Percentiles rank a stretch among this genome's conserved stretches.
Conservation (phyloP, 257 asterid genomes). For the Scutellaria galericulata region DNA sequence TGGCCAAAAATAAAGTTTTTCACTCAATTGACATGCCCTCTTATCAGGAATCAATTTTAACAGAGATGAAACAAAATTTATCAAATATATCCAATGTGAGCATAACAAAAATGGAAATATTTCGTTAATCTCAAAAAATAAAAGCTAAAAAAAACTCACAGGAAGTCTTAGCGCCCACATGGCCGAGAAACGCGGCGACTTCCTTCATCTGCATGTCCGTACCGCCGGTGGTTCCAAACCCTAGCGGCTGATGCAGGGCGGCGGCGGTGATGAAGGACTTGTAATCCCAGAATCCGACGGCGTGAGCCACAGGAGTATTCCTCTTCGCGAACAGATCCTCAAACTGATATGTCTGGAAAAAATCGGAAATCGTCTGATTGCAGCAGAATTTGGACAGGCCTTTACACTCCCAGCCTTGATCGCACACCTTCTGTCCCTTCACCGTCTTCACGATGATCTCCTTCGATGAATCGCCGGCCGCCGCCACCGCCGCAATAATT, state of each 20-base stretch:
- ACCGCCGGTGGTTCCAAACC: slow-evolving; percentile 91
- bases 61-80: too few relatives aligned
- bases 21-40: too few relatives aligned
- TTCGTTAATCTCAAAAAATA: too few relatives aligned
- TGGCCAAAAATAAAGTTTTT: too few relatives aligned
- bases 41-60: too few relatives aligned
- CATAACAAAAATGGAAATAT: too few relatives aligned
- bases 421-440: slow-evolving; percentile 68
- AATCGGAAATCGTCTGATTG: slow-evolving; percentile 74
- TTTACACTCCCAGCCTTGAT: slow-evolving; percentile 79
- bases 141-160: slow-evolving; percentile 50
- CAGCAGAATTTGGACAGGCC: slow-evolving; percentile 66
- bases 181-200: slow-evolving; percentile 82
- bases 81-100: too few relatives aligned
- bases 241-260: slow-evolving; percentile 68
- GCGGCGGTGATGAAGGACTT: slow-evolving; percentile 75
- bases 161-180: slow-evolving; percentile 78
- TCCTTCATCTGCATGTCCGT: slow-evolving; percentile 69
- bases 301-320: slow-evolving; percentile 75
- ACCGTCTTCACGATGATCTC: slow-evolving; percentile 56
- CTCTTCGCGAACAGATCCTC: slow-evolving; percentile 74
- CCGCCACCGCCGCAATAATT: slow-evolving; percentile 35
- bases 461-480: slow-evolving; percentile 41
- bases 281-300: slow-evolving; percentile 86
- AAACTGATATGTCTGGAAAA: slow-evolving; percentile 72